A percentile compares a stretch with the other conserved stretches of the same genome.
These are phyloP conservation scores for Fistulinella prunicolor DNA, from an alignment of 768 basidiomycete species.

Conservation along the genomic window DNA sequence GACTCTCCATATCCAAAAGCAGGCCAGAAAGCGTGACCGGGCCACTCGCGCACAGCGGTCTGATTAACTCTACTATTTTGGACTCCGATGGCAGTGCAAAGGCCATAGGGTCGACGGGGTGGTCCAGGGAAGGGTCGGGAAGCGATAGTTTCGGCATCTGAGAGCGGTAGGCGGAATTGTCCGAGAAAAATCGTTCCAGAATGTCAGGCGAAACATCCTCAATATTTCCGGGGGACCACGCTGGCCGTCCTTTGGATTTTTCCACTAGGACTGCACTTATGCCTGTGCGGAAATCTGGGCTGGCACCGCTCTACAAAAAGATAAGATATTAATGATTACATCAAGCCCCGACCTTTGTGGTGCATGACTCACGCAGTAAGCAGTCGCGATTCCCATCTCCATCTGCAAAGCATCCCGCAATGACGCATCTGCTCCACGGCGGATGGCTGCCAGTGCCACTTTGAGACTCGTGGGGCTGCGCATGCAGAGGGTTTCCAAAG, in stretches of 20 bases:
- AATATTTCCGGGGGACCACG: constrained; percentile 69
- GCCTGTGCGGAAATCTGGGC: constrained; percentile 80
- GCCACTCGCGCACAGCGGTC: constrained; percentile 37
- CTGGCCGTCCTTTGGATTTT: constrained; percentile 50
- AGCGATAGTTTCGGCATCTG: constrained; percentile 45
- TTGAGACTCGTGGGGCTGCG: constrained; percentile 92
- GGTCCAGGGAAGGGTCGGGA: constrained; percentile 32
- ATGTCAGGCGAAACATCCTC: constrained; percentile 59
- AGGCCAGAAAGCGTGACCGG: constrained; percentile 26
- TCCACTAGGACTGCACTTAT: constrained; percentile 66
- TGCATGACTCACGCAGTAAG: constrained; percentile 72
- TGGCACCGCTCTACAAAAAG: constrained; percentile 59
- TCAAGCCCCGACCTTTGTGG: constrained; percentile 7
- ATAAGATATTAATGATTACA: constrained; percentile 9
- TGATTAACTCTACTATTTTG: constrained; percentile 65
- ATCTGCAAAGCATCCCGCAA: constrained; percentile 71
- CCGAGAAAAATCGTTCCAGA: constrained; percentile 64
- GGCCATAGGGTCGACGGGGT: constrained; percentile 31
- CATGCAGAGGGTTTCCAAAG: constrained; percentile 56
- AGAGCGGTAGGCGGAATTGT: constrained; percentile 45
- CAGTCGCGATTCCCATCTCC: constrained; percentile 86
- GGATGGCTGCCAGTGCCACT: constrained; percentile 79
- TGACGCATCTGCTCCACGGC: constrained; percentile 59
- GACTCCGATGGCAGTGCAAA: constrained; percentile 75
- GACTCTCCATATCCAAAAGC: constrained; percentile 20